Evolutionary conservation across 345 rosid species (phyloP), one percentile per base, ranked within the genome.

Genomic region (Gossypium raimondii): DNA sequence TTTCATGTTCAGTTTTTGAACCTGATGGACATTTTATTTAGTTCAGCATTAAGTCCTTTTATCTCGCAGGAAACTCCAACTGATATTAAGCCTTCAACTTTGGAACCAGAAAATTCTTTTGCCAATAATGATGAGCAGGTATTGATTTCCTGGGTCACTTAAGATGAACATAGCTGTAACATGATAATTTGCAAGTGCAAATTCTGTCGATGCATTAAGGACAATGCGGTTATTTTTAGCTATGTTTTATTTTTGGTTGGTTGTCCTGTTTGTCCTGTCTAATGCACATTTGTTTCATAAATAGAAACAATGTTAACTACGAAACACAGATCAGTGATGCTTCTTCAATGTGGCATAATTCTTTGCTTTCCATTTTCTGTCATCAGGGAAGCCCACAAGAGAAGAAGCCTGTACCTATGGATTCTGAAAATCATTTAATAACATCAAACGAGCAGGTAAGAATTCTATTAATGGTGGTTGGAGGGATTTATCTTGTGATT

Each of bases 301-400:
- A 45, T 13, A 62, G 34, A 68, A 43, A 72, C 73, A 14, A 24
- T 27, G 20, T 43, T 65, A 41, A 58, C 47, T 56, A 64, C 70
- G 29, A 29, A 34, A 43, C 55, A 43, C 48, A 9, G 73, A 64
- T 22, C 41, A 48, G 51, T 70, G 45, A 53, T 69, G 25, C 34
- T 62, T 41, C 43, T 61, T 18, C n/a, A 34, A 34, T 7, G 56
- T 74, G 65, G n/a, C 59, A 60, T 76, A 56, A 72, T 55, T 64
- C 51, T 12, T 43, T 72, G 45, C 76, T 18, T 77, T 41, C 70
- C 11, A 43, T 79, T 44, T 65, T 64, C 56, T 70, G 67, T 76
- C 17, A 74, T 72, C 75, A 85, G 88, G 88, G 70, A 68, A 85
- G 86, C 79, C 81, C 81, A 68, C 81, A 73, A 53, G 88, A 85